Percentiles rank a stretch among this genome's conserved stretches.
These are phyloP conservation scores for Kurtzmaniella quercitrusa DNA, from an alignment of 1,139 yeast species.

Conservation along the genomic window DNA sequence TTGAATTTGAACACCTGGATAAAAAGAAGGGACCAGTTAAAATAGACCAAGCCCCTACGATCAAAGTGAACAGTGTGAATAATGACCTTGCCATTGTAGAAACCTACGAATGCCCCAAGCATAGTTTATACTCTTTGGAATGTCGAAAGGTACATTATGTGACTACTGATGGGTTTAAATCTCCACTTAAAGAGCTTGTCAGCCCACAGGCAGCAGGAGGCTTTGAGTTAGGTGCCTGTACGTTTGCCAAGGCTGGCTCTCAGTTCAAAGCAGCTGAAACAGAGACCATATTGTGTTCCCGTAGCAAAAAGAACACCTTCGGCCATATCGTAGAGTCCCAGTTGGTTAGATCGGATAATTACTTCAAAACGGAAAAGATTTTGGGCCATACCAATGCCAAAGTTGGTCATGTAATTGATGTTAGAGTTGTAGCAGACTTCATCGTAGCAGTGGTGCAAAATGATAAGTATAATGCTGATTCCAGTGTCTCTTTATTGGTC, in stretches of 20 bases:
- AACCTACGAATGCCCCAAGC: constrained; percentile 31
- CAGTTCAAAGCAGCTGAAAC: constrained; percentile 37
- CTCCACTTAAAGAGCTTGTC: constrained; percentile 31
- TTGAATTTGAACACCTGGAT: constrained; percentile 20
- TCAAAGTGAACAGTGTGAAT: constrained; percentile 37
- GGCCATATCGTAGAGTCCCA: constrained; percentile 41
- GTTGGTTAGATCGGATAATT: constrained; percentile 49
- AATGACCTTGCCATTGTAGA: constrained; percentile 38
- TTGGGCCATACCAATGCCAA: constrained; percentile 21
- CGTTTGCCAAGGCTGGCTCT: constrained; percentile 44
- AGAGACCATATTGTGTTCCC: constrained; percentile 47
- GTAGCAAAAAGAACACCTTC: constrained; percentile 36
- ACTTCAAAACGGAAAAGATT: constrained; percentile 36
- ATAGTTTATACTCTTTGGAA: constrained; percentile 13
- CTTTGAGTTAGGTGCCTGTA: constrained; percentile 31
- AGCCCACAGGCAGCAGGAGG: constrained; percentile 21
- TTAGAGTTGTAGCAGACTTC: constrained; percentile 49
- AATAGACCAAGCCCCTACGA: constrained; percentile 14
- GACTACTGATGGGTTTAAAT: constrained; percentile 51
- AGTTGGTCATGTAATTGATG: constrained; percentile 39
- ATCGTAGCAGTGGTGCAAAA: constrained; percentile 47
- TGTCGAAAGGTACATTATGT: constrained; percentile 42
- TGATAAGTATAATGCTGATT: constrained; percentile 40
- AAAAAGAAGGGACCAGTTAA: constrained; percentile 5
- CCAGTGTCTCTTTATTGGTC: constrained; percentile 46